phyloP scores from a whole-genome alignment of 108 stramenopile genomes.

The Cyclostephanos tholiformis region DNA sequence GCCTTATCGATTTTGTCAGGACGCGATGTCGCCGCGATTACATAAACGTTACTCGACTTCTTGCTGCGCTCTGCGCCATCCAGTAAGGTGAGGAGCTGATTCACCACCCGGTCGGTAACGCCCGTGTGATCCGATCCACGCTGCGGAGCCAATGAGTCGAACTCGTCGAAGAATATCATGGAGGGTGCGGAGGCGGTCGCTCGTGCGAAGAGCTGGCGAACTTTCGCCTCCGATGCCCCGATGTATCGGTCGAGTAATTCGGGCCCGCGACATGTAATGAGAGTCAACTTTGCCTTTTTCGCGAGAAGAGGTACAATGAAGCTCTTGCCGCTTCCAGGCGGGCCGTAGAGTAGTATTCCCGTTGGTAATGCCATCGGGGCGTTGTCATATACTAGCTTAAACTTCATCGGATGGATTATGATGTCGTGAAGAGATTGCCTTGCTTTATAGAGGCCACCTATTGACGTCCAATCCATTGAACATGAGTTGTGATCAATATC shows the following conservation, averaged over 20 bases:
- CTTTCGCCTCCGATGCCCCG: conserved; percentile 96
- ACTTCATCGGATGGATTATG: conserved; percentile 73
- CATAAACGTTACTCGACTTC: conserved; percentile 71
- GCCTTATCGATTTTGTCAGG: conserved; percentile 97
- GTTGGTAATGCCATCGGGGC: conserved; percentile 69
- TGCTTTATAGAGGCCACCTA: conserved; percentile 78
- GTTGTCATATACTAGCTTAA: conserved; percentile 65
- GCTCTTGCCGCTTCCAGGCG: conserved; percentile 82
- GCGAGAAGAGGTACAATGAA: conserved; percentile 90
- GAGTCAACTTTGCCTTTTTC: conserved; percentile 75
- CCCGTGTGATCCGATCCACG: conserved; percentile 96
- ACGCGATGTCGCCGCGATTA: conserved; percentile 91
- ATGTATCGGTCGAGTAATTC: conserved; percentile 98
- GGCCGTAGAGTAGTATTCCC: conserved; percentile 81
- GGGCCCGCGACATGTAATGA: conserved; percentile 92
- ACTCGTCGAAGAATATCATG: conserved; percentile 95
- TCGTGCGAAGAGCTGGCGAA: conserved; percentile 89
- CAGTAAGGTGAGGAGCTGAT: conserved; percentile 96
- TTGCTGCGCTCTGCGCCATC: conserved; percentile 75
- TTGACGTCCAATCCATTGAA: conserved; percentile 55
- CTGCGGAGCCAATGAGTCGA: conserved; percentile 93
- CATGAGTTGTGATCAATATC: conserved; percentile 25
- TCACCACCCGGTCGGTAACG: conserved; percentile 98
- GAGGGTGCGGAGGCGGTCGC: conserved; percentile 89
- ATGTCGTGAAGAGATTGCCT: conserved; percentile 62